These are phyloP conservation scores for Pilobolus umbonatus DNA, from an alignment of 192 early-diverging fungal genomes.

Conservation along the genomic window DNA sequence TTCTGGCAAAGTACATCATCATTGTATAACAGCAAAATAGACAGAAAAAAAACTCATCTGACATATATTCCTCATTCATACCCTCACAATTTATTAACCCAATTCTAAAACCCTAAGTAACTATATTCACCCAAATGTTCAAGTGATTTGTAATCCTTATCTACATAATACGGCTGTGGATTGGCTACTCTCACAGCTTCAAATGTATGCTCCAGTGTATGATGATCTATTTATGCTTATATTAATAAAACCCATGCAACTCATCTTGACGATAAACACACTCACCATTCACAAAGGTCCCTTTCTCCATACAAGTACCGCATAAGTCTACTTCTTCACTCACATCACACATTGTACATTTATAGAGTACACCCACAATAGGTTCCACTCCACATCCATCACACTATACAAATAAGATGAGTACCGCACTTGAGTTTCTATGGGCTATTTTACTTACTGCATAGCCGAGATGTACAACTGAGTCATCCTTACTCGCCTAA, in stretches of 20 bases:
- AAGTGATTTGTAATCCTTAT: slow-evolving; percentile 33
- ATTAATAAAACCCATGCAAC: background rate
- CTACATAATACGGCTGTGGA: slow-evolving; percentile 34
- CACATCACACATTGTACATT: slow-evolving; percentile 59
- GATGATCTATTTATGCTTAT: slow-evolving; percentile 26
- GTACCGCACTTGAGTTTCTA: slow-evolving; percentile 32
- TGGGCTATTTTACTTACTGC: slow-evolving; percentile 16
- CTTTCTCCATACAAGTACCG: slow-evolving; percentile 57
- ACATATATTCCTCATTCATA: background rate
- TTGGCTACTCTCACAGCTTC: slow-evolving; percentile 29
- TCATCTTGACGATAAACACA: background rate
- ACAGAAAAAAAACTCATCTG: background rate
- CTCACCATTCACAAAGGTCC: slow-evolving; percentile 43
- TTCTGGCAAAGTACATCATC: background rate
- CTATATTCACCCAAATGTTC: slow-evolving; percentile 34
- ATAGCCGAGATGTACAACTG: slow-evolving; percentile 35
- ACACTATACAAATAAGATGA: slow-evolving; percentile 48
- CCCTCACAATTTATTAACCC: background rate
- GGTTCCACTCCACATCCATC: slow-evolving; percentile 68
- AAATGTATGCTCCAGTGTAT: slow-evolving; percentile 31
- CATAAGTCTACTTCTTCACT: slow-evolving; percentile 65
- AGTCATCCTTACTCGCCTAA: background rate
- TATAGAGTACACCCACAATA: slow-evolving; percentile 65
- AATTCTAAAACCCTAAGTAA: slow-evolving; percentile 28
- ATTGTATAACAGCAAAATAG: too few species aligned